Evolutionary conservation across 192 early-diverging fungal genomes (phyloP).

Genomic region (Coemansia sp.): DNA sequence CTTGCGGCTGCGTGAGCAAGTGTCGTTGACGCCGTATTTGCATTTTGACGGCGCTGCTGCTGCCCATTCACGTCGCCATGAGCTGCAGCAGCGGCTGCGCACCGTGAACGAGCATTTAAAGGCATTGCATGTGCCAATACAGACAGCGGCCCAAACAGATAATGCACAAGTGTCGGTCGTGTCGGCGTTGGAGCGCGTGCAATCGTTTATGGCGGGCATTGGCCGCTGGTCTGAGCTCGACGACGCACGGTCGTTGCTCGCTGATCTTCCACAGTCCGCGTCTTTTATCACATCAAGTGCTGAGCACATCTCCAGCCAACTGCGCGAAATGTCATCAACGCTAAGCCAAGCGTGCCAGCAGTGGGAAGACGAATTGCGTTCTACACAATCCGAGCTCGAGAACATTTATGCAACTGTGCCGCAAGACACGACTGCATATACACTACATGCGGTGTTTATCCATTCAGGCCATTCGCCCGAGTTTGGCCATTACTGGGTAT

Average conservation of each 20-base stretch:
- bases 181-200: constrained; percentile 27
- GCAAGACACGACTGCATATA: constrained; percentile 51
- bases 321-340: constrained; percentile 1
- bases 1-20: constrained; percentile 59
- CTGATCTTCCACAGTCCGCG: constrained; percentile 13
- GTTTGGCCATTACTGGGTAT: constrained; percentile 79
- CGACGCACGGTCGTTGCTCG: constrained; percentile 13
- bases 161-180: constrained; percentile 19
- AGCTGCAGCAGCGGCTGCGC: constrained; percentile 8
- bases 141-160: neutral
- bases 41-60: constrained; percentile 10
- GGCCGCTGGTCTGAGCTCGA: constrained; percentile 25
- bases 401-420: constrained; percentile 21
- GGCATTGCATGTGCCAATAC: constrained; percentile 19
- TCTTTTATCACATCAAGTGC: constrained; percentile 5
- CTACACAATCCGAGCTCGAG: constrained; percentile 8
- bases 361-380: constrained; percentile 18
- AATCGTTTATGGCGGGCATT: constrained; percentile 29
- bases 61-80: neutral
- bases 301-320: neutral
- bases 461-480: constrained; percentile 66
- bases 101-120: constrained; percentile 7
- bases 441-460: constrained; percentile 75
- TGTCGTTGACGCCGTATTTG: constrained; percentile 65
- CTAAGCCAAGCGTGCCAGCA: constrained; percentile 10